Conservation (phyloP, 148 eudicot genomes). For the Rhododendron mucronatum region DNA sequence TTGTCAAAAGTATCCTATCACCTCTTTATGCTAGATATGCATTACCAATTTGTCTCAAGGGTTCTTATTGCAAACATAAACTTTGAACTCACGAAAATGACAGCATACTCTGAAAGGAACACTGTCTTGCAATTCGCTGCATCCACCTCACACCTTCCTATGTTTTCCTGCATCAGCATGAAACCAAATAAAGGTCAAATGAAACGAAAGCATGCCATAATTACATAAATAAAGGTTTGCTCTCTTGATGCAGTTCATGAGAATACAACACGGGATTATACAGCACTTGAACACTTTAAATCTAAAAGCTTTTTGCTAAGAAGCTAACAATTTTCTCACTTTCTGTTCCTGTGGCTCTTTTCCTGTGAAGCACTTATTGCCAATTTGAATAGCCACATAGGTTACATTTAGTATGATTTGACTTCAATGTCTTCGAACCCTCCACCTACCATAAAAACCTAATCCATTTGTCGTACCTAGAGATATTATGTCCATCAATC, state of each 20-base stretch:
- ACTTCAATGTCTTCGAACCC: not conserved
- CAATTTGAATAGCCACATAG: not conserved
- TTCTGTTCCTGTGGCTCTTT: not conserved
- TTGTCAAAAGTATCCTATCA: not conserved
- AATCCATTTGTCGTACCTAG: not conserved
- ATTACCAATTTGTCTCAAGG: constrained; percentile 5
- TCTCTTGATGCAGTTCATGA: not conserved
- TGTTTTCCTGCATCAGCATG: constrained; percentile 60
- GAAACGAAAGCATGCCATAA: not conserved
- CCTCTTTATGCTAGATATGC: not conserved
- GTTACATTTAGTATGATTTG: not conserved
- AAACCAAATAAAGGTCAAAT: constrained; percentile 8
- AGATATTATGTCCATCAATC: not conserved
- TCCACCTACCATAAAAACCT: not conserved
- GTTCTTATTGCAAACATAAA: not conserved
- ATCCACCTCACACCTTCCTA: constrained; percentile 70
- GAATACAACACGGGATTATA: not conserved
- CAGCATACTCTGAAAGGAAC: constrained; percentile 76
- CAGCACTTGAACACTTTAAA: not conserved
- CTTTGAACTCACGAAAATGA: constrained; percentile 5
- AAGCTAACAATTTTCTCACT: not conserved
- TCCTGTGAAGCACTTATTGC: not conserved
- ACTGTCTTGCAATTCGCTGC: constrained; percentile 70
- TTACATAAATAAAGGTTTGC: not conserved
- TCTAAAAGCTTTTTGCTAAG: not conserved